Evolutionary conservation across 2,329 filamentous ascomycete species (phyloP).

Genomic region (Fusarium sp.): DNA sequence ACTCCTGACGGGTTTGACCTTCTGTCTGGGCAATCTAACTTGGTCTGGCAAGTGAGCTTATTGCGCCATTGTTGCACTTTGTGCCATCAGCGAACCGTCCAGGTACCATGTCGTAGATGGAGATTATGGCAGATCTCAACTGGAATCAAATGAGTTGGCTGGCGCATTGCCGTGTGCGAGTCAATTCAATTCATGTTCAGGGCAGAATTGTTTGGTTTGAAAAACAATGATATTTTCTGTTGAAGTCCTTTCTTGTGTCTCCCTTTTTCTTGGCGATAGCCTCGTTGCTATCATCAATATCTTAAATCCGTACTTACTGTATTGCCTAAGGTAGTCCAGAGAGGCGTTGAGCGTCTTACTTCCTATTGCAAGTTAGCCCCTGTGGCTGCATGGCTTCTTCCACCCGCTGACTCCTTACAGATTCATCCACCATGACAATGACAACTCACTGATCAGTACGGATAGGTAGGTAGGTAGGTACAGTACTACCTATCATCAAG

Average conservation of each 20-base stretch:
- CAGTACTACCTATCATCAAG: too few species aligned
- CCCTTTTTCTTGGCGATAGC: slow-evolving; percentile 29
- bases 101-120: slow-evolving; percentile 2
- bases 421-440: slow-evolving; percentile 2
- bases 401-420: slow-evolving; percentile 12
- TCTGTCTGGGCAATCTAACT: slow-evolving; percentile 11
- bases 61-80: slow-evolving; percentile 33
- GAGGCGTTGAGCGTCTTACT: slow-evolving; percentile 2
- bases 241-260: neutral
- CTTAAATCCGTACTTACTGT: slow-evolving; percentile 1
- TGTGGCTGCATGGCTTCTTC: slow-evolving; percentile 33
- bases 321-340: too few species aligned
- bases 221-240: neutral
- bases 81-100: slow-evolving; percentile 14
- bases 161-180: neutral
- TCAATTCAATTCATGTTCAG: neutral
- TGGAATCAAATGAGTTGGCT: slow-evolving; percentile 10
- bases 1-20: slow-evolving; percentile 9
- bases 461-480: too few species aligned
- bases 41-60: slow-evolving; percentile 6
- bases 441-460: slow-evolving; percentile 27
- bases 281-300: slow-evolving; percentile 2
- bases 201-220: neutral
- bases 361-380: slow-evolving; percentile 10
- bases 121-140: slow-evolving; percentile 7